Conservation (phyloP, 306 rosid genomes). For the Vachellia pachyceras region DNA sequence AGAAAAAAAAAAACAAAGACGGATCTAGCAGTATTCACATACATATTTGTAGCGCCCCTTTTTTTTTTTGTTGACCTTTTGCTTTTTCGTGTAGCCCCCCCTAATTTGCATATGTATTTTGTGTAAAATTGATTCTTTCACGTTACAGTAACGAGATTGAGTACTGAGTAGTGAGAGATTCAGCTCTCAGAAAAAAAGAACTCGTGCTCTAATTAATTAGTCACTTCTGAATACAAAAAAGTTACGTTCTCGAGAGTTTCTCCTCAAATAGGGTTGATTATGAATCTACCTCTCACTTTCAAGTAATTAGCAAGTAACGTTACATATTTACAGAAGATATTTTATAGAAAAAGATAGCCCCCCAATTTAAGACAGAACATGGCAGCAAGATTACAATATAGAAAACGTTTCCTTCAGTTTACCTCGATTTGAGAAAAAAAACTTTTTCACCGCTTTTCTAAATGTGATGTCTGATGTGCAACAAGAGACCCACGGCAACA, state of each 20-base stretch:
- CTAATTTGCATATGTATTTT: conserved; percentile 18
- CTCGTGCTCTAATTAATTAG: too few relatives aligned
- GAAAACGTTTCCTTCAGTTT: too few relatives aligned
- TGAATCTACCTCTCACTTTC: too few relatives aligned
- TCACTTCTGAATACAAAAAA: neutral
- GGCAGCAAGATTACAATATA: too few relatives aligned
- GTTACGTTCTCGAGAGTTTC: neutral
- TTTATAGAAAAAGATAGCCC: too few relatives aligned
- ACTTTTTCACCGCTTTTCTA: too few relatives aligned
- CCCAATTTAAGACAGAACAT: too few relatives aligned
- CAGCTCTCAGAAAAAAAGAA: neutral
- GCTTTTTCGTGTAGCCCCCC: conserved; percentile 8
- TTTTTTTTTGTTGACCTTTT: conserved; percentile 9
- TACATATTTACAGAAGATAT: too few relatives aligned
- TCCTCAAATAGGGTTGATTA: neutral
- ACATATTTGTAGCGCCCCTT: conserved; percentile 18
- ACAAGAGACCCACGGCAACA: too few relatives aligned
- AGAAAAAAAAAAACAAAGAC: conserved; percentile 28
- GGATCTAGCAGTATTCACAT: neutral
- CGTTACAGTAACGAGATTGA: neutral
- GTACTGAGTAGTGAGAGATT: neutral
- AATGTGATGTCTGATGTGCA: too few relatives aligned
- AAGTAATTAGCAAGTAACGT: too few relatives aligned
- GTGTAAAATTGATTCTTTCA: neutral
- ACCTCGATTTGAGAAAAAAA: too few relatives aligned